Conservation (phyloP, 1,284 basidiomycete species). For the Microbotryum violaceum region DNA sequence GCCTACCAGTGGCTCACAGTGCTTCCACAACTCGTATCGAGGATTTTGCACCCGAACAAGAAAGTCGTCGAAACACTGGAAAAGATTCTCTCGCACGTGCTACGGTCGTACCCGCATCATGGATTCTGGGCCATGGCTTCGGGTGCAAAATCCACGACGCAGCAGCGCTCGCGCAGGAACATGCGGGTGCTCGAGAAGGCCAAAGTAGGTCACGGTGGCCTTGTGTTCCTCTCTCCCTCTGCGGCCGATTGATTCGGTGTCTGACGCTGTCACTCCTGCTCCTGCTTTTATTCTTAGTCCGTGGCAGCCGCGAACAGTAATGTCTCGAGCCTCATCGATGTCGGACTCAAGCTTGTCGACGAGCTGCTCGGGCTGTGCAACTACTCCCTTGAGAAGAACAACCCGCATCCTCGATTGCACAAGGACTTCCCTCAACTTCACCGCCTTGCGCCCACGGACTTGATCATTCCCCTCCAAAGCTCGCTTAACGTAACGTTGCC, state of each 20-base stretch:
- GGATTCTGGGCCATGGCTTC: slow-evolving; percentile 89
- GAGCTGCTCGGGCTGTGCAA: slow-evolving; percentile 64
- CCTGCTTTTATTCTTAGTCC: no score
- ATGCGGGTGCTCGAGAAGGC: slow-evolving; percentile 57
- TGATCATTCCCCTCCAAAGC: slow-evolving; percentile 88
- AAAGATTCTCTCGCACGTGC: slow-evolving; percentile 63
- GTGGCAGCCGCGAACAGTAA: no score
- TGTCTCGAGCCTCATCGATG: slow-evolving; percentile 45
- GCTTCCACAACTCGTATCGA: slow-evolving; percentile 93
- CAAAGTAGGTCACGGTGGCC: slow-evolving; percentile 46
- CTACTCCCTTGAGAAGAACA: slow-evolving; percentile 34
- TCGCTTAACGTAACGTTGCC: slow-evolving; percentile 85
- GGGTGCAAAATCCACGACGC: slow-evolving; percentile 75
- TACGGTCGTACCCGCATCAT: slow-evolving; percentile 80
- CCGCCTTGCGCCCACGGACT: slow-evolving; percentile 53
- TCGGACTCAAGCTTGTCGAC: slow-evolving; percentile 57
- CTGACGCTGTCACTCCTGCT: no score
- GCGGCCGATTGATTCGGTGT: no score
- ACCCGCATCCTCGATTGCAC: no score
- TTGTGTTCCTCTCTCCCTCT: no score
- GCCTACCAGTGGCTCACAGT: slow-evolving; percentile 91
- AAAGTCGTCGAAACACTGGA: slow-evolving; percentile 61
- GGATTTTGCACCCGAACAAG: slow-evolving; percentile 73
- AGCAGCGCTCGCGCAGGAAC: slow-evolving; percentile 57
- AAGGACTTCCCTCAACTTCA: slow-evolving; percentile 59